A percentile compares a stretch with the other conserved stretches of the same genome.
phyloP scores from a whole-genome alignment of 2,329 filamentous ascomycete genomes.

The Epichloe glyceriae region DNA sequence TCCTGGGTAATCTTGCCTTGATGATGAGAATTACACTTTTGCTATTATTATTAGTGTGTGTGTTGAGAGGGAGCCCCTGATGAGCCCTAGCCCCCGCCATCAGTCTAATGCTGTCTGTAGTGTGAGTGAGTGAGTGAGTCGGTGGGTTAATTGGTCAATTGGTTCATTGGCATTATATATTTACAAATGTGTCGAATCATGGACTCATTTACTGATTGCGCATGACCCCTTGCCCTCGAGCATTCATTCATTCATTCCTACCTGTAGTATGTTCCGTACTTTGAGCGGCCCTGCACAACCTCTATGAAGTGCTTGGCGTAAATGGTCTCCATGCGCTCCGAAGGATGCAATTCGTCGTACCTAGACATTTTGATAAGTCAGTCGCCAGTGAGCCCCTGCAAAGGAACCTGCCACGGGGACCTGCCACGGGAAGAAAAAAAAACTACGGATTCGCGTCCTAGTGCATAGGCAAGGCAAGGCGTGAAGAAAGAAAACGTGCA shows the following conservation, averaged over 20 bases:
- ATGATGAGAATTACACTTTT: too few relatives aligned
- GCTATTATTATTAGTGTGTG: too few relatives aligned
- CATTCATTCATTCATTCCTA: not conserved
- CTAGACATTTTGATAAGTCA: slow-evolving; percentile 10
- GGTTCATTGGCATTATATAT: too few relatives aligned
- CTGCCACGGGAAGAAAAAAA: not conserved
- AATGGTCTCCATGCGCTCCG: slow-evolving; percentile 40
- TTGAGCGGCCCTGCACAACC: slow-evolving; percentile 25
- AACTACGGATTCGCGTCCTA: too few relatives aligned
- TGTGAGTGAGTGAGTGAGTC: too few relatives aligned
- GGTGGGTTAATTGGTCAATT: too few relatives aligned
- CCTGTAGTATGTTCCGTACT: slow-evolving; percentile 23
- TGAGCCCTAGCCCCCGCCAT: too few relatives aligned
- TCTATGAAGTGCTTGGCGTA: slow-evolving; percentile 29
- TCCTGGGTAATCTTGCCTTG: not conserved
- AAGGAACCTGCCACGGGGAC: too few relatives aligned
- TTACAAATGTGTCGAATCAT: not conserved
- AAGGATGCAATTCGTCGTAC: slow-evolving; percentile 60
- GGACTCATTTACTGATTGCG: not conserved
- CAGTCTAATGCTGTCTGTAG: too few relatives aligned
- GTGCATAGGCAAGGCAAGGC: not conserved
- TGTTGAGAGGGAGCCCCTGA: too few relatives aligned
- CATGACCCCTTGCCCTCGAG: not conserved
- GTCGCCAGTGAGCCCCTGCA: not conserved
- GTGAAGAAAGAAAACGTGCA: slow-evolving; percentile 17